A percentile compares a stretch with the other conserved stretches of the same genome.
These are phyloP conservation scores for Usnea hakonensis DNA, from an alignment of 495 filamentous ascomycete species.

Conservation along the genomic window DNA sequence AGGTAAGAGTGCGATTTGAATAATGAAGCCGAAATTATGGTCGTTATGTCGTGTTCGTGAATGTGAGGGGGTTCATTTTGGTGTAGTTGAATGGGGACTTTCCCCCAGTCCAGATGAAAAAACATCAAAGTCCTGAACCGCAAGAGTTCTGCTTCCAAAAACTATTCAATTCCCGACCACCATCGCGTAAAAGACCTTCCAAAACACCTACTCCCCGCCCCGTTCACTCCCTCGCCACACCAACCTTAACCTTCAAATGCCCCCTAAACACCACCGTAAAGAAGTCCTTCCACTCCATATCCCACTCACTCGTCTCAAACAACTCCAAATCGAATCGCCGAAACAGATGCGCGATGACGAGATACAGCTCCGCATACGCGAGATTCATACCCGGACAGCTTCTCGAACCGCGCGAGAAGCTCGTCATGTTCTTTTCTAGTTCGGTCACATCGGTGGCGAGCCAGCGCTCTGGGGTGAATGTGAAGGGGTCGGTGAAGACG, in stretches of 20 bases:
- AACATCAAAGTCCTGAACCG: too few species aligned
- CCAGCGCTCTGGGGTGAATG: not conserved
- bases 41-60: too few species aligned
- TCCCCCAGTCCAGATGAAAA: too few species aligned
- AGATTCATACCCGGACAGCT: not conserved
- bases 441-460: not conserved
- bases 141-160: too few species aligned
- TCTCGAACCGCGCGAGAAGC: not conserved
- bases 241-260: not conserved
- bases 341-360: not conserved
- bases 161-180: too few species aligned
- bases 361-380: not conserved
- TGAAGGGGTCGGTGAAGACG: not conserved
- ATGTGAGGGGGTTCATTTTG: too few species aligned
- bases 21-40: too few species aligned
- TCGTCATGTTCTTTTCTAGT: not conserved
- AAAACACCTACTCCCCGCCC: too few species aligned
- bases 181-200: too few species aligned
- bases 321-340: not conserved
- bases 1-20: too few species aligned
- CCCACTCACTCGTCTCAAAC: not conserved
- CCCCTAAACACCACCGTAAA: conserved; percentile 1
- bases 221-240: not conserved
- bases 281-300: conserved; percentile 5
- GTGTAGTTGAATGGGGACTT: too few species aligned